Conservation (phyloP, 192 early-diverging fungal genomes). For the Mortierella claussenii region DNA sequence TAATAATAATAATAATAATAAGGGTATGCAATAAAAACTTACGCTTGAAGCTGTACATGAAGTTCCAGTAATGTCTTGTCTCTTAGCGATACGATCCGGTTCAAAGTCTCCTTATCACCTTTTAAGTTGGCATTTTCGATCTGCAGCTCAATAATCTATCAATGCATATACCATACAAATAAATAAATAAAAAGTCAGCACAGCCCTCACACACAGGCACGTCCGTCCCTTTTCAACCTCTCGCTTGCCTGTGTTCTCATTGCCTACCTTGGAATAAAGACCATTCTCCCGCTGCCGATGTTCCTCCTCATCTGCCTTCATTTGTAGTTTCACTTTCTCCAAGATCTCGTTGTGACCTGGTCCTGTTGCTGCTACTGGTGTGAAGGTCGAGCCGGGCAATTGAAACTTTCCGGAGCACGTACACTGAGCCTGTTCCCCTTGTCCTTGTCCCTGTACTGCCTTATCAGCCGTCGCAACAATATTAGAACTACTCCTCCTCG, state of each 20-base stretch:
- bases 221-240: too few relatives aligned
- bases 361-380: too few relatives aligned
- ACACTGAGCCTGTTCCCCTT: too few relatives aligned
- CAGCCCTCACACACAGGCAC: too few relatives aligned
- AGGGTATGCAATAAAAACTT: constrained; percentile 9
- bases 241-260: too few relatives aligned
- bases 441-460: too few relatives aligned
- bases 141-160: constrained; percentile 48
- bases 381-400: too few relatives aligned
- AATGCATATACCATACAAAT: not conserved
- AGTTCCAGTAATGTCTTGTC: constrained; percentile 35
- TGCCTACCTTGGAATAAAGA: constrained; percentile 47
- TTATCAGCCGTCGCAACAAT: too few relatives aligned
- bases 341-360: too few relatives aligned
- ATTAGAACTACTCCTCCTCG: too few relatives aligned
- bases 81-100: constrained; percentile 14
- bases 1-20: not conserved
- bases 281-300: constrained; percentile 34
- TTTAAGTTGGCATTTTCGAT: constrained; percentile 47
- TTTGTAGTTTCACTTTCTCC: constrained; percentile 36
- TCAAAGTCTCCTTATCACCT: constrained; percentile 37
- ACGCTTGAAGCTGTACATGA: constrained; percentile 43
- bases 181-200: not conserved
- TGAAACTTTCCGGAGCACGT: too few relatives aligned
- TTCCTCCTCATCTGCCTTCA: constrained; percentile 32